Evolutionary conservation across 2,329 filamentous ascomycete species (phyloP).

Genomic region (Pseudogymnoascus destructans): DNA sequence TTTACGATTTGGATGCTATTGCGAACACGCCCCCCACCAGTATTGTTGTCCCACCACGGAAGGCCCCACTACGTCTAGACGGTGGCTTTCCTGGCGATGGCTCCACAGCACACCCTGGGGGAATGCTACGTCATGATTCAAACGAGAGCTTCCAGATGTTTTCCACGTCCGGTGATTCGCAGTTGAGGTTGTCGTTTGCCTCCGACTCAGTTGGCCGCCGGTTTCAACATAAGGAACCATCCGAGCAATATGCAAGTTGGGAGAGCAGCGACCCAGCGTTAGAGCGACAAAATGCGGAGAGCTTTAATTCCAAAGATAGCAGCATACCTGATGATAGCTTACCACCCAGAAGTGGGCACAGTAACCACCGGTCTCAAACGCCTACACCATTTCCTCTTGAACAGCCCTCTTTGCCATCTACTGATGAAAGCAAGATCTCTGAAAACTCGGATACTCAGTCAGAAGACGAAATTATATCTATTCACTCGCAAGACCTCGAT

Average conservation of each 20-base stretch:
- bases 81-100: constrained; percentile 16
- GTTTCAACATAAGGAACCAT: neutral
- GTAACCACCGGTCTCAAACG: neutral
- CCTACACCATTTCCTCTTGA: constrained; percentile 11
- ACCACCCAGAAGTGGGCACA: neutral
- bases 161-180: constrained; percentile 39
- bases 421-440: neutral
- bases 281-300: neutral
- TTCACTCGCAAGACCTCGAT: neutral
- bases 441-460: constrained; percentile 4
- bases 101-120: constrained; percentile 23
- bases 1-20: constrained; percentile 46
- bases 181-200: constrained; percentile 14
- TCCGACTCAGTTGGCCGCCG: neutral
- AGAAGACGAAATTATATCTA: constrained; percentile 15
- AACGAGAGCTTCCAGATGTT: constrained; percentile 48
- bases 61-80: constrained; percentile 16
- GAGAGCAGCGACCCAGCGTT: neutral
- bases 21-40: constrained; percentile 36
- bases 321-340: neutral
- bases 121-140: constrained; percentile 38
- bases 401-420: constrained; percentile 18
- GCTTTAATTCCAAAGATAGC: neutral
- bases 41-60: constrained; percentile 26
- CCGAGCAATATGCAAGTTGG: neutral